These are phyloP conservation scores for Thymus mandschuricus DNA, from an alignment of 257 asterid genomes.

Conservation along the genomic window DNA sequence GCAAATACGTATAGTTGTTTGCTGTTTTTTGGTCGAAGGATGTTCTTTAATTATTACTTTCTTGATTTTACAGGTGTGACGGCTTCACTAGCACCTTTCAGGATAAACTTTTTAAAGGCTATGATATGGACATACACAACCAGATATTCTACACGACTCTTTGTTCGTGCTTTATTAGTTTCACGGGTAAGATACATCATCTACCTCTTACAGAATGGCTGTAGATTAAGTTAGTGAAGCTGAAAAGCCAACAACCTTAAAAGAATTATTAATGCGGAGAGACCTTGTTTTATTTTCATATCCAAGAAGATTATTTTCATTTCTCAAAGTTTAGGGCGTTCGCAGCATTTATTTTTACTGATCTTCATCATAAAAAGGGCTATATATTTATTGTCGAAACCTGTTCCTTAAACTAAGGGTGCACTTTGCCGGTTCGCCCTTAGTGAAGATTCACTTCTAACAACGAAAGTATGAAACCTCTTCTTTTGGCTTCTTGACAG, in stretches of 20 bases:
- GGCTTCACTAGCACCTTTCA: constrained; percentile 99
- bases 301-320: not conserved
- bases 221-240: constrained; percentile 14
- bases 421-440: not conserved
- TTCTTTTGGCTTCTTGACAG: not conserved
- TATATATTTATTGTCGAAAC: not conserved
- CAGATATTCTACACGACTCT: constrained; percentile 95
- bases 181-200: constrained; percentile 60
- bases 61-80: constrained; percentile 73
- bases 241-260: not conserved
- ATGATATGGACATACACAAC: constrained; percentile 97
- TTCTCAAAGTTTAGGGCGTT: constrained; percentile 1
- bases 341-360: not conserved
- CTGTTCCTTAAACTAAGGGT: not conserved
- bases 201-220: not conserved
- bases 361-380: too few relatives aligned
- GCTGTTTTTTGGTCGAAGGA: constrained; percentile 15
- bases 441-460: not conserved
- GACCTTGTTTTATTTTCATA: constrained; percentile 12
- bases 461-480: not conserved
- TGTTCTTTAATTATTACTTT: constrained; percentile 11
- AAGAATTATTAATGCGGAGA: constrained; percentile 26
- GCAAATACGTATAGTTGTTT: not conserved
- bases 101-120: constrained; percentile 96
- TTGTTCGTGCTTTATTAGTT: constrained; percentile 96